Conservation (phyloP, 1,284 basidiomycete genomes). For the Calocybe gambosa region DNA sequence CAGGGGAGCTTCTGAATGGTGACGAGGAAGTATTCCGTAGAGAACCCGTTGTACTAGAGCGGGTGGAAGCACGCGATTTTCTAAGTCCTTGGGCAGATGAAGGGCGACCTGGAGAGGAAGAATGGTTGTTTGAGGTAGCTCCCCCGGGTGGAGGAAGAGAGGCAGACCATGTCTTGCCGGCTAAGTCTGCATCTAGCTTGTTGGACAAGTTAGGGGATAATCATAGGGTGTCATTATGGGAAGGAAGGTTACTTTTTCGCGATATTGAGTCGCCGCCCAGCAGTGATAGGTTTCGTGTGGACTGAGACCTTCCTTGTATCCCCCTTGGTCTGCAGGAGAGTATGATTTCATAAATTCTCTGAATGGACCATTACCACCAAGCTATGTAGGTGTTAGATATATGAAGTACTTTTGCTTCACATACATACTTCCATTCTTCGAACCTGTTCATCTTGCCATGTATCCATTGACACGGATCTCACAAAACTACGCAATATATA, state of each 20-base stretch:
- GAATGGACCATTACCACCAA: conserved; percentile 83
- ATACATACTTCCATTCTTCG: conserved; percentile 78
- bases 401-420: neutral
- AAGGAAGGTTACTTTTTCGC: conserved; percentile 66
- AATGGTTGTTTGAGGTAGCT: conserved; percentile 29
- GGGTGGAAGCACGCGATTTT: conserved; percentile 65
- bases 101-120: conserved; percentile 46
- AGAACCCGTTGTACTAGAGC: conserved; percentile 39
- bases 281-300: conserved; percentile 83
- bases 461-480: conserved; percentile 91
- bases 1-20: conserved; percentile 44
- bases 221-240: conserved; percentile 3
- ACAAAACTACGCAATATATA: conserved; percentile 59
- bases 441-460: conserved; percentile 89
- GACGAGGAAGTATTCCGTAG: conserved; percentile 51
- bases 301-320: conserved; percentile 65
- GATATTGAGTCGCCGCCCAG: conserved; percentile 89
- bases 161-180: conserved; percentile 66
- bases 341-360: conserved; percentile 75
- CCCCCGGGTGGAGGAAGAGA: conserved; percentile 50
- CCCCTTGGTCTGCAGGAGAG: conserved; percentile 62
- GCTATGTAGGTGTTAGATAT: conserved; percentile 33
- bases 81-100: conserved; percentile 69
- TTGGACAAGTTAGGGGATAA: conserved; percentile 11
- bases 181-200: conserved; percentile 66